Evolutionary conservation across 371 early-diverging fungal genomes (phyloP).

Genomic region (Chytridium lagenaria): DNA sequence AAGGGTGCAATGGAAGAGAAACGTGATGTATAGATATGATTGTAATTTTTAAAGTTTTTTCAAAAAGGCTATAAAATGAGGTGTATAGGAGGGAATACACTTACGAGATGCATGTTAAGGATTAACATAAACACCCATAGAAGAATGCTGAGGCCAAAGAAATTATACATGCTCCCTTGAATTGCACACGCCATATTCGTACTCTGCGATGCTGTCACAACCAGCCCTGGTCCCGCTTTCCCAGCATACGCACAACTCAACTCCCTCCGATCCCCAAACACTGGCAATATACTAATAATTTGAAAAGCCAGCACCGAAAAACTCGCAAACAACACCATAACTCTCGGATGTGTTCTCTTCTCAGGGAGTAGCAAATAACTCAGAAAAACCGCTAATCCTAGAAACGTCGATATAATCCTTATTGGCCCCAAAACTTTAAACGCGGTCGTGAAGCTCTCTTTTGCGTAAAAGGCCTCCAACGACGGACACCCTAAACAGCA

Average conservation of each 20-base stretch:
- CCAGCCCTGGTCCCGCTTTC: background rate
- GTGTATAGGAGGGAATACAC: background rate
- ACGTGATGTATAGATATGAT: too few relatives aligned
- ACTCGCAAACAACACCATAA: background rate
- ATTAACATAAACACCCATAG: conserved; percentile 4
- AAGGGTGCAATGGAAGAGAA: too few relatives aligned
- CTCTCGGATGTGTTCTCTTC: background rate
- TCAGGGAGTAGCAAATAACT: background rate
- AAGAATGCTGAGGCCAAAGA: background rate
- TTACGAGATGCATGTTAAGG: conserved; percentile 3
- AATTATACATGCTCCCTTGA: conserved; percentile 7
- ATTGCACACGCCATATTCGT: conserved; percentile 1
- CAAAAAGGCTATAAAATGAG: too few relatives aligned
- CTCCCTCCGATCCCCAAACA: conserved; percentile 9
- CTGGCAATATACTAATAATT: background rate
- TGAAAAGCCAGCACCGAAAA: conserved; percentile 3
- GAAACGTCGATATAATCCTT: background rate
- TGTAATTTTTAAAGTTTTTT: too few relatives aligned
- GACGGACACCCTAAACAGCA: background rate
- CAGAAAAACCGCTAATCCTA: background rate
- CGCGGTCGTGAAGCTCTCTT: background rate
- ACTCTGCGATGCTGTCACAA: background rate
- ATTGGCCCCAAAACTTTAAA: background rate
- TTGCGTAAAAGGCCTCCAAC: background rate
- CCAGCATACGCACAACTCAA: background rate